phyloP scores from a whole-genome alignment of 495 filamentous ascomycete genomes.

The Tuber brumale region DNA sequence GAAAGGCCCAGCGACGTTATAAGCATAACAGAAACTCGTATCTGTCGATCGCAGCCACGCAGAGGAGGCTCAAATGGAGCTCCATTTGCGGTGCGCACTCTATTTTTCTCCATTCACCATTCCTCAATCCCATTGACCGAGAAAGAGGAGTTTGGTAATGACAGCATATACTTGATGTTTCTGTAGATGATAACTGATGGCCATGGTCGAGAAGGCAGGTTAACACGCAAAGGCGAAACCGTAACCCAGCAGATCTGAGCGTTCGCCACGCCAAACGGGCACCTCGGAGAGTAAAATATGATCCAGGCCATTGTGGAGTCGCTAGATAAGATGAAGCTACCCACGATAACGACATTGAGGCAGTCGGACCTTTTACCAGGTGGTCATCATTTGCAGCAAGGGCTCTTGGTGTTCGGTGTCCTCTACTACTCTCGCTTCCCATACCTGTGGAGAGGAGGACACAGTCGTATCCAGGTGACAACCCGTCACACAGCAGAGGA shows the following conservation, averaged over 20 bases:
- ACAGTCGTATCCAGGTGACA: constrained; percentile 9
- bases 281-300: constrained; percentile 18
- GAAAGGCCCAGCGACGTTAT: constrained; percentile 21
- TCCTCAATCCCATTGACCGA: constrained; percentile 28
- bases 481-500: neutral
- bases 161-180: constrained; percentile 31
- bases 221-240: constrained; percentile 8
- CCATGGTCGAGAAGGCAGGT: neutral
- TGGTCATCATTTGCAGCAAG: constrained; percentile 37
- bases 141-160: constrained; percentile 24
- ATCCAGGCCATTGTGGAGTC: constrained; percentile 14
- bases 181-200: constrained; percentile 27
- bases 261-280: constrained; percentile 19
- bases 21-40: constrained; percentile 20
- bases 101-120: constrained; percentile 36
- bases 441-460: constrained; percentile 27
- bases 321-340: constrained; percentile 23
- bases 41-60: constrained; percentile 10
- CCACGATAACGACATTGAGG: constrained; percentile 22
- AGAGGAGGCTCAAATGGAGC: constrained; percentile 28
- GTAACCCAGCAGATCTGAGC: constrained; percentile 16
- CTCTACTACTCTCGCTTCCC: constrained; percentile 14
- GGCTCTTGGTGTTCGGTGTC: constrained; percentile 12
- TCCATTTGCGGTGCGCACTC: constrained; percentile 37
- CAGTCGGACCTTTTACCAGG: constrained; percentile 40